phyloP scores from a whole-genome alignment of 345 rosid genomes.

The Angophora floribunda region DNA sequence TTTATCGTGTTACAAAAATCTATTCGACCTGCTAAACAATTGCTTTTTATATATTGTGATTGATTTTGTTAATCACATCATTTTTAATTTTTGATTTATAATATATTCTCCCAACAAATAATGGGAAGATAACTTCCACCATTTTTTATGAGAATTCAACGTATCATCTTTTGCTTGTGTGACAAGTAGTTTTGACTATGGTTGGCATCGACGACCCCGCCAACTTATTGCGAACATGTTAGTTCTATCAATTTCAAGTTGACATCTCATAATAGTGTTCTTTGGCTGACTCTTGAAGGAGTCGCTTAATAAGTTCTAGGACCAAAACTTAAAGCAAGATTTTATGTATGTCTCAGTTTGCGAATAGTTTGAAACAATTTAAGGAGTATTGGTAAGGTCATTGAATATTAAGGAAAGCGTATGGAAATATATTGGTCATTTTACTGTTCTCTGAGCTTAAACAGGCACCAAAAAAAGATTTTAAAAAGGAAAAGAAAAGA shows the following conservation, averaged over 20 bases:
- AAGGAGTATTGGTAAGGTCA: neutral
- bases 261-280: neutral
- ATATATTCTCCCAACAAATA: neutral
- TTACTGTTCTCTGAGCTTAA: neutral
- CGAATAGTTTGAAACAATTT: neutral
- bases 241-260: neutral
- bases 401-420: neutral
- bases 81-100: neutral
- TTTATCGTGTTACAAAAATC: neutral
- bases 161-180: neutral
- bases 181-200: neutral
- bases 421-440: neutral
- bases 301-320: neutral
- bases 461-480: neutral
- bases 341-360: neutral
- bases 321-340: neutral
- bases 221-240: neutral
- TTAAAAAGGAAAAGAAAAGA: neutral
- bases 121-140: neutral
- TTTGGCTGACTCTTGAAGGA: neutral
- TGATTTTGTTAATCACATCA: neutral
- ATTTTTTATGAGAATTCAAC: neutral
- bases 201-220: neutral
- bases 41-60: neutral
- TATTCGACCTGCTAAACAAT: neutral